phyloP scores from a whole-genome alignment of 192 early-diverging fungal genomes.

The Backusella luteola region DNA sequence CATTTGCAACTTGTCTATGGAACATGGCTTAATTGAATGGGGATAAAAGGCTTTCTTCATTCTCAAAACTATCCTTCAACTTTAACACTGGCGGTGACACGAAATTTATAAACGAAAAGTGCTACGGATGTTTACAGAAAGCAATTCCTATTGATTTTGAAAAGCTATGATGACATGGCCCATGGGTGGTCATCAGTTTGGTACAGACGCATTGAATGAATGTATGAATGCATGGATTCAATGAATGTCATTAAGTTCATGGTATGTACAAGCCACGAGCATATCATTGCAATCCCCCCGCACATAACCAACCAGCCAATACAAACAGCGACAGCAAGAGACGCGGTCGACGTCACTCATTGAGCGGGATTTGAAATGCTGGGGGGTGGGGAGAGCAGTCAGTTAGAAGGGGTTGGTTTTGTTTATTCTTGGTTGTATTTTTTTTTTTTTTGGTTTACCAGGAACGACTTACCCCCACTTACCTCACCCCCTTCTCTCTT shows the following conservation, averaged over 20 bases:
- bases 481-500: constrained; percentile 19
- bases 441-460: neutral
- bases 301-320: neutral
- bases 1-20: too few species aligned
- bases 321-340: neutral
- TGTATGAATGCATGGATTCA: too few species aligned
- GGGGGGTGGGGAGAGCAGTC: neutral
- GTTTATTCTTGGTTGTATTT: constrained; percentile 5
- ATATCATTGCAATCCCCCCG: neutral
- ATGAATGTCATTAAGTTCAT: too few species aligned
- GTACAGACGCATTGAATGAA: too few species aligned
- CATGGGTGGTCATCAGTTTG: too few species aligned
- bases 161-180: too few species aligned
- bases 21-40: too few species aligned
- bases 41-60: too few species aligned
- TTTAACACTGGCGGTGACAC: neutral
- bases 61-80: neutral
- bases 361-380: neutral
- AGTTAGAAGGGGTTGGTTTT: neutral
- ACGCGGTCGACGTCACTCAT: neutral
- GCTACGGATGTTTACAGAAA: neutral
- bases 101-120: neutral
- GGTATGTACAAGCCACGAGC: neutral
- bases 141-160: neutral
- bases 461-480: too few species aligned